Percentiles rank a stretch among this genome's conserved stretches.
These are phyloP conservation scores for Mycena leptocephala DNA, from an alignment of 768 basidiomycete genomes.

Conservation along the genomic window DNA sequence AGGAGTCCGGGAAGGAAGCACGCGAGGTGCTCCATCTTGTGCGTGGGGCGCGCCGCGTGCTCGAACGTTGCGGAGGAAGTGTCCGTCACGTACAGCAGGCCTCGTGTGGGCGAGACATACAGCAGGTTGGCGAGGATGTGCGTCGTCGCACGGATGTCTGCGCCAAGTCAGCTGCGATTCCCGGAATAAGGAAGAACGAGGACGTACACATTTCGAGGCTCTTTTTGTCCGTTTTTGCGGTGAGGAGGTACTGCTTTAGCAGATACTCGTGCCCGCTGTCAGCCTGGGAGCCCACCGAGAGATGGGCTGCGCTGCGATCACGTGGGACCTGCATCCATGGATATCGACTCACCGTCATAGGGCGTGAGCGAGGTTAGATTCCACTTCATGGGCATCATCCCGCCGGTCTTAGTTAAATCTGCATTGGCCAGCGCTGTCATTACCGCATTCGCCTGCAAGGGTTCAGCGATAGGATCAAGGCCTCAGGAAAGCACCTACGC, in stretches of 20 bases:
- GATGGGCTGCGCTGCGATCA: slow-evolving; percentile 48
- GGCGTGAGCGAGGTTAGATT: slow-evolving; percentile 64
- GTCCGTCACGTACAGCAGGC: slow-evolving; percentile 81
- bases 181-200: slow-evolving; percentile 37
- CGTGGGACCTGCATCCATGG: slow-evolving; percentile 1
- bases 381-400: slow-evolving; percentile 79
- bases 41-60: slow-evolving; percentile 55
- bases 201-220: slow-evolving; percentile 79
- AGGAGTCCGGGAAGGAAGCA: slow-evolving; percentile 87
- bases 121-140: slow-evolving; percentile 76
- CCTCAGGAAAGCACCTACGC: slow-evolving; percentile 54
- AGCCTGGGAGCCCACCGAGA: slow-evolving; percentile 77
- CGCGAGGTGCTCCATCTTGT: slow-evolving; percentile 80
- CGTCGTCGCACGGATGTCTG: slow-evolving; percentile 76
- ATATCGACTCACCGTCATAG: slow-evolving; percentile 56
- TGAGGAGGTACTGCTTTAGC: slow-evolving; percentile 81
- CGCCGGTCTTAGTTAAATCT: slow-evolving; percentile 63
- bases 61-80: slow-evolving; percentile 46
- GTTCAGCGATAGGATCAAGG: neutral
- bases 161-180: slow-evolving; percentile 4
- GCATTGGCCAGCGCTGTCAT: slow-evolving; percentile 64
- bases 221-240: slow-evolving; percentile 71
- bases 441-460: slow-evolving; percentile 62
- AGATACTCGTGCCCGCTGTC: slow-evolving; percentile 88
- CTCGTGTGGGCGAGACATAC: slow-evolving; percentile 76